A percentile compares a stretch with the other conserved stretches of the same genome.
Conservation (phyloP, 2,329 filamentous ascomycete species). For the Sphaerostilbella broomeana region DNA sequence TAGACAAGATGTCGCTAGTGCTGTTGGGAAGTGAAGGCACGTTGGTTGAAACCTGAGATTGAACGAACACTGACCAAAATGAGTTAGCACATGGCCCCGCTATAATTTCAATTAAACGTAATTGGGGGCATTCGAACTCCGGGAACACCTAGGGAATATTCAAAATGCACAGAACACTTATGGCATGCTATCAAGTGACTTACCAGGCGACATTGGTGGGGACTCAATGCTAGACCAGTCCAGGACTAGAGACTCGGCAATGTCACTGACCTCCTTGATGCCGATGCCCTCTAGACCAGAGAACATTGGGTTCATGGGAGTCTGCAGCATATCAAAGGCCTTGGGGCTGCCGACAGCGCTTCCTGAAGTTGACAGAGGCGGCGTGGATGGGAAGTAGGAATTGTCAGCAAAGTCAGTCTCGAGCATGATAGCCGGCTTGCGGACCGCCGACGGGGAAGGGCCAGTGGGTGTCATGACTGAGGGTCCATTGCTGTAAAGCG, state of each 20-base stretch:
- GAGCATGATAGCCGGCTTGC: constrained; percentile 72
- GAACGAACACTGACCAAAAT: constrained; percentile 40
- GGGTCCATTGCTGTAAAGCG: constrained; percentile 52
- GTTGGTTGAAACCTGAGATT: constrained; percentile 38
- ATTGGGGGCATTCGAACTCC: neutral
- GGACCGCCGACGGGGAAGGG: constrained; percentile 62
- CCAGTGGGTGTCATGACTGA: constrained; percentile 66
- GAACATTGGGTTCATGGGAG: constrained; percentile 76
- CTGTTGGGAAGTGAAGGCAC: constrained; percentile 56
- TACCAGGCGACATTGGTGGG: constrained; percentile 87
- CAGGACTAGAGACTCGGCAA: constrained; percentile 65
- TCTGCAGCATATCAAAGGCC: constrained; percentile 68
- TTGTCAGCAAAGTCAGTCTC: constrained; percentile 68
- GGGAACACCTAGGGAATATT: constrained; percentile 3
- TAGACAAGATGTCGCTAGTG: constrained; percentile 66
- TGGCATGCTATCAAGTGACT: constrained; percentile 33
- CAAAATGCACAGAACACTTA: neutral
- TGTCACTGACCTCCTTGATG: constrained; percentile 64
- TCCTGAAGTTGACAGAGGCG: constrained; percentile 76
- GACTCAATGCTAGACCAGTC: constrained; percentile 75
- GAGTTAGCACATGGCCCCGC: constrained; percentile 32
- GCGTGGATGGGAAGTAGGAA: constrained; percentile 76
- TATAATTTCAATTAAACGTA: constrained; percentile 8
- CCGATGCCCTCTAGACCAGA: constrained; percentile 61
- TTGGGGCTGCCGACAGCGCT: constrained; percentile 84